These are phyloP conservation scores for Henckelia pumila DNA, from an alignment of 257 asterid species.

Conservation along the genomic window DNA sequence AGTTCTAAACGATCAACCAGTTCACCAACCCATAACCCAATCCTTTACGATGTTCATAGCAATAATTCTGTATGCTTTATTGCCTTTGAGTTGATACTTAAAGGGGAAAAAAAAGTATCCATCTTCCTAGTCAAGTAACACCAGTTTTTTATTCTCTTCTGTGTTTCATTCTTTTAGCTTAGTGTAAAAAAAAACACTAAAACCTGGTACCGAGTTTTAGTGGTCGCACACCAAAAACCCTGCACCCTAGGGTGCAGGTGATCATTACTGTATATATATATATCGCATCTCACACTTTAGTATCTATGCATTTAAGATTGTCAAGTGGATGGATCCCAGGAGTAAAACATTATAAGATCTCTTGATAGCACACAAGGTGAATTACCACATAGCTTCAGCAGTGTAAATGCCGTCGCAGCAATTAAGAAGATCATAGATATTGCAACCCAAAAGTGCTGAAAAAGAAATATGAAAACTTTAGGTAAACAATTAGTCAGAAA, in stretches of 20 bases:
- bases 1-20: too few species aligned
- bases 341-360: constrained; percentile 5
- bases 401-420: constrained; percentile 90
- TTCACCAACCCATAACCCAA: too few species aligned
- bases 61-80: not conserved
- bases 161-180: not conserved
- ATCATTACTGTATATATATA: too few species aligned
- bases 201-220: too few species aligned
- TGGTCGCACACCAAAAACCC: too few species aligned
- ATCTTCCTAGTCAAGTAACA: not conserved
- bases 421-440: constrained; percentile 95
- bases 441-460: constrained; percentile 99
- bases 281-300: constrained; percentile 6
- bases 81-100: not conserved
- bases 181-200: too few species aligned
- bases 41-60: too few species aligned
- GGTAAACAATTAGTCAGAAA: constrained; percentile 17
- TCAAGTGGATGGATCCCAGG: constrained; percentile 3
- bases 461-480: constrained; percentile 25
- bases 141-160: not conserved
- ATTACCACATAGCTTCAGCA: constrained; percentile 80
- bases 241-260: too few species aligned
- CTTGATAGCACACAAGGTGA: constrained; percentile 18
- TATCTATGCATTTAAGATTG: not conserved
- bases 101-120: not conserved